These are phyloP conservation scores for Xanthoparmelia taractica DNA, from an alignment of 495 filamentous ascomycete species.

Conservation along the genomic window DNA sequence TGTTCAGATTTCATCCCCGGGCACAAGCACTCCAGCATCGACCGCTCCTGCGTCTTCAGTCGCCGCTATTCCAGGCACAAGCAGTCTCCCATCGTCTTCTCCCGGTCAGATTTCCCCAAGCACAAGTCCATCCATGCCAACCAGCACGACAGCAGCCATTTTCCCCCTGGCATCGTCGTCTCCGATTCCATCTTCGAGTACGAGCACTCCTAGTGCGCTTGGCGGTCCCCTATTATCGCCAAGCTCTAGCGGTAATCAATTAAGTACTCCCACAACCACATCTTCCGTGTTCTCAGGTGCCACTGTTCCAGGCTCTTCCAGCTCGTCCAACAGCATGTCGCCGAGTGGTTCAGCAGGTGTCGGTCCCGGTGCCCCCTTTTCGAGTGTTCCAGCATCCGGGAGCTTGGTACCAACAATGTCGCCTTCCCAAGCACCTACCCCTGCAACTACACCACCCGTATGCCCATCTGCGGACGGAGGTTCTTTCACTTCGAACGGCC, in stretches of 20 bases:
- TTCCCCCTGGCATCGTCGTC: too few relatives aligned
- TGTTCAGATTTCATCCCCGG: not conserved
- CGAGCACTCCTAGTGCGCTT: not conserved
- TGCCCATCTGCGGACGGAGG: not conserved
- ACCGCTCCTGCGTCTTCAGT: not conserved
- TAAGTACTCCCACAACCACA: too few relatives aligned
- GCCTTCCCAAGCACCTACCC: not conserved
- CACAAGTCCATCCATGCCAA: too few relatives aligned
- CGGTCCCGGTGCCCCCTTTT: not conserved
- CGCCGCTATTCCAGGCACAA: not conserved
- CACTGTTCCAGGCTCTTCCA: not conserved
- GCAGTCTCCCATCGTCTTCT: not conserved
- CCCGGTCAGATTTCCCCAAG: not conserved
- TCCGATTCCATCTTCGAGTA: not conserved
- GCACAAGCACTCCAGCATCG: not conserved
- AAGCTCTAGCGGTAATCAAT: not conserved
- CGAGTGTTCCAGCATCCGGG: not conserved
- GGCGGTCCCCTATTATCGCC: not conserved
- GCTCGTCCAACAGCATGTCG: not conserved
- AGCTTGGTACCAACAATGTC: not conserved
- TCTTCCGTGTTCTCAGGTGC: not conserved
- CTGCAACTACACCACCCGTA: not conserved
- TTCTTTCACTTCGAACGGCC: not conserved
- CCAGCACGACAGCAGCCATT: too few relatives aligned
- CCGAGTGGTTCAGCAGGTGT: not conserved